These are phyloP conservation scores for Didymella exigua DNA, from an alignment of 2,329 filamentous ascomycete species.

Conservation along the genomic window DNA sequence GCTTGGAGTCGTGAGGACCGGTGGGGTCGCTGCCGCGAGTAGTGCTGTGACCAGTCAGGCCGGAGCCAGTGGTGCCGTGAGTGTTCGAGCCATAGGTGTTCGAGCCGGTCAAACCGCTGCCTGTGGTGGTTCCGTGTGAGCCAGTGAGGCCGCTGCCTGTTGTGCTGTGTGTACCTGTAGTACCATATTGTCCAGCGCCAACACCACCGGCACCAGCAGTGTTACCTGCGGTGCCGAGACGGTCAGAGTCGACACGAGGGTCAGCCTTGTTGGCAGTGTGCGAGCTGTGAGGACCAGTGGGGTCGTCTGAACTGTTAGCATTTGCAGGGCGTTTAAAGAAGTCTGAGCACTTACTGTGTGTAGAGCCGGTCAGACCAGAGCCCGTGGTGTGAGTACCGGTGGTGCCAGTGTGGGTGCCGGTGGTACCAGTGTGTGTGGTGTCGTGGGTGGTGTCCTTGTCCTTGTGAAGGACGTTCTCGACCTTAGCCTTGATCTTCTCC, in stretches of 20 bases:
- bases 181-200: constrained; percentile 30
- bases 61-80: constrained; percentile 14
- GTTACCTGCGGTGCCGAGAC: constrained; percentile 23
- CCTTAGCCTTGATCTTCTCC: constrained; percentile 48
- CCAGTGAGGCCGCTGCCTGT: constrained; percentile 17
- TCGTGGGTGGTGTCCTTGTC: constrained; percentile 35
- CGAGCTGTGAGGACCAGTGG: constrained; percentile 39
- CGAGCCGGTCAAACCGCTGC: background rate
- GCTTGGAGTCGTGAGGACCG: constrained; percentile 37
- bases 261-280: constrained; percentile 39
- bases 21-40: constrained; percentile 26
- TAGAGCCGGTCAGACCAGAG: constrained; percentile 12
- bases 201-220: constrained; percentile 27
- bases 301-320: constrained; percentile 29
- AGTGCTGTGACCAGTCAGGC: constrained; percentile 12
- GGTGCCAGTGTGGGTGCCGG: constrained; percentile 13
- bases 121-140: constrained; percentile 3
- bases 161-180: constrained; percentile 28
- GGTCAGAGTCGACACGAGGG: constrained; percentile 36
- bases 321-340: background rate
- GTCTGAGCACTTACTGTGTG: constrained; percentile 20
- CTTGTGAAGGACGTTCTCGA: constrained; percentile 46
- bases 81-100: constrained; percentile 11
- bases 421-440: constrained; percentile 17
- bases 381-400: constrained; percentile 17